Evolutionary conservation across 805 yeast genomes (phyloP).

Genomic region (Candida germanica): DNA sequence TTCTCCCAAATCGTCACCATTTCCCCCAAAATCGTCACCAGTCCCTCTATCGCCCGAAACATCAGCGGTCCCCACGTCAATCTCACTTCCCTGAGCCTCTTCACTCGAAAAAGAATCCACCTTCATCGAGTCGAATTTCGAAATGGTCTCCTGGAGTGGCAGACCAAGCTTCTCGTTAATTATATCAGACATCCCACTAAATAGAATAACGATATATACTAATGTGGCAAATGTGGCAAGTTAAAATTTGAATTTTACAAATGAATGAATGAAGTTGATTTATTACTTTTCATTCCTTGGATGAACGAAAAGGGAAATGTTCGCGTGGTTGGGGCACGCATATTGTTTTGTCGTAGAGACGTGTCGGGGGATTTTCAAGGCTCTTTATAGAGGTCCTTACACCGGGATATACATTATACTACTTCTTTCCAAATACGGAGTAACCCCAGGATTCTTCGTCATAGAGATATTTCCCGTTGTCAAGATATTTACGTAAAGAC

Average conservation of each 20-base stretch:
- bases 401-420: too few species aligned
- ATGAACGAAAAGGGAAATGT: conserved; percentile 3
- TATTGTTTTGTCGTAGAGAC: too few species aligned
- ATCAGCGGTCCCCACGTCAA: neutral
- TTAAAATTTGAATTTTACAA: neutral
- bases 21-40: neutral
- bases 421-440: conserved; percentile 18
- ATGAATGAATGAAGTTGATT: neutral
- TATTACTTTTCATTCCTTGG: conserved; percentile 1
- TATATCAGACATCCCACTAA: conserved; percentile 6
- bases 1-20: neutral
- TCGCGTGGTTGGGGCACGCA: conserved; percentile 4
- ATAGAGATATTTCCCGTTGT: conserved; percentile 35
- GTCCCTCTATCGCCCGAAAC: neutral
- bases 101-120: neutral
- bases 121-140: conserved; percentile 6
- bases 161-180: conserved; percentile 10
- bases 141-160: conserved; percentile 14
- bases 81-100: neutral
- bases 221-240: neutral
- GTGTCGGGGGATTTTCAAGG: too few species aligned
- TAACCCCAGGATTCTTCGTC: conserved; percentile 39
- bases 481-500: conserved; percentile 41
- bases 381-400: too few species aligned
- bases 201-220: neutral